These are phyloP conservation scores for Eucalyptus marginata DNA, from an alignment of 345 rosid genomes.

Conservation along the genomic window DNA sequence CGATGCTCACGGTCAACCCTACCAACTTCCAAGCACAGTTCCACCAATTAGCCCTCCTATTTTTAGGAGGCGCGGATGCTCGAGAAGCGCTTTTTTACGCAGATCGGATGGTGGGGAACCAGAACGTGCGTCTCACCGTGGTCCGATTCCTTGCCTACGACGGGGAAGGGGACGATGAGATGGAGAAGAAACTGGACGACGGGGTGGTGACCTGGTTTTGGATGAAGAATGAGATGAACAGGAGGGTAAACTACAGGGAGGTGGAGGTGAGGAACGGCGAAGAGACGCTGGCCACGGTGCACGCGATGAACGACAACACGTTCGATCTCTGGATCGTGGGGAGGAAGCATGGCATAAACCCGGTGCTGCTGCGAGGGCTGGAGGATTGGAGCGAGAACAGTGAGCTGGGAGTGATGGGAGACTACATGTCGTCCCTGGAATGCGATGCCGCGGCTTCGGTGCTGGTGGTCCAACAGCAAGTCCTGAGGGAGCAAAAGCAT, in stretches of 20 bases:
- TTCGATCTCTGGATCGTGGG: conserved; percentile 74
- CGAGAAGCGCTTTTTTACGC: conserved; percentile 62
- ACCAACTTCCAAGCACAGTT: background rate
- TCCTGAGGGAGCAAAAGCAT: conserved; percentile 17
- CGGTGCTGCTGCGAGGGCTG: conserved; percentile 45
- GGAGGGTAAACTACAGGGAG: conserved; percentile 44
- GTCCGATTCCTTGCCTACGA: conserved; percentile 43
- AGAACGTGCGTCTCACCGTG: conserved; percentile 26
- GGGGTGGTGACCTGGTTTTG: conserved; percentile 70
- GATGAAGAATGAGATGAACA: conserved; percentile 54
- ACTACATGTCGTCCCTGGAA: conserved; percentile 35
- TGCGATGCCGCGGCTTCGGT: conserved; percentile 42
- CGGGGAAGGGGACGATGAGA: conserved; percentile 40
- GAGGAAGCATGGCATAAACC: conserved; percentile 49
- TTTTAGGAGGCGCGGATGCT: conserved; percentile 72
- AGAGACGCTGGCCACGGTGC: conserved; percentile 54
- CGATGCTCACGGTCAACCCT: background rate
- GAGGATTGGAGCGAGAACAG: conserved; percentile 39
- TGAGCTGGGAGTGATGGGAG: conserved; percentile 58
- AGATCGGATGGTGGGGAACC: conserved; percentile 36
- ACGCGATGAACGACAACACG: conserved; percentile 24
- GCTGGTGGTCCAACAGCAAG: conserved; percentile 65
- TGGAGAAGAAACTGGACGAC: conserved; percentile 68
- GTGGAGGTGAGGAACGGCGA: conserved; percentile 57
- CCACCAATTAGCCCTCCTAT: conserved; percentile 25